phyloP scores from a whole-genome alignment of 2,329 filamentous ascomycete genomes.

The Trichoderma sp. region DNA sequence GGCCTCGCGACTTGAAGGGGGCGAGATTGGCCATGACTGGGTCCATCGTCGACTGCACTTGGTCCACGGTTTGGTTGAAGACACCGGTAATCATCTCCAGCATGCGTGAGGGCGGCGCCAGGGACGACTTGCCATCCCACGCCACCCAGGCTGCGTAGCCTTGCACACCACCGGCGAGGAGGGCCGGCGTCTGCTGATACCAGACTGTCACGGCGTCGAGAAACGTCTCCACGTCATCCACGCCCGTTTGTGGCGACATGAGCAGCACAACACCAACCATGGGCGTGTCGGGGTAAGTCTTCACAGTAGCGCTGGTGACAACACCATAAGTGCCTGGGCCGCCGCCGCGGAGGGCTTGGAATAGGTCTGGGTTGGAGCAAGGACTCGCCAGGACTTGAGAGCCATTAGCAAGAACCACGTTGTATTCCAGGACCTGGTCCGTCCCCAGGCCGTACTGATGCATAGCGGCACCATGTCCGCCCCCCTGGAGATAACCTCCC shows the following conservation, averaged over 20 bases:
- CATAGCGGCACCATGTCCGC: conserved; percentile 41
- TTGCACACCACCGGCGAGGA: neutral
- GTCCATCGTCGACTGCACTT: neutral
- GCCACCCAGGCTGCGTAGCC: neutral
- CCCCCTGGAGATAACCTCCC: conserved; percentile 41
- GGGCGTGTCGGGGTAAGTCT: conserved; percentile 26
- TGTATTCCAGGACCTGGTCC: conserved; percentile 44
- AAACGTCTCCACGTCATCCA: neutral
- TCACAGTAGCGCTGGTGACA: conserved; percentile 37
- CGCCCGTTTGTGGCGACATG: neutral
- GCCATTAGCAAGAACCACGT: conserved; percentile 41
- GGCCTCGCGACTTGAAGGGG: neutral
- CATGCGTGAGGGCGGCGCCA: neutral
- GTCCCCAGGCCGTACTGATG: conserved; percentile 42
- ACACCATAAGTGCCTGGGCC: conserved; percentile 34
- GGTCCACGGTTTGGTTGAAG: neutral
- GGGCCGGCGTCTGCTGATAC: neutral
- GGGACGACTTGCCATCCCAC: neutral
- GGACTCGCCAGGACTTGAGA: conserved; percentile 34
- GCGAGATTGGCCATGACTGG: neutral
- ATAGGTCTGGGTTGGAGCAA: conserved; percentile 36
- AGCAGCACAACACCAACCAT: neutral
- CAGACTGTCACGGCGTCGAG: neutral
- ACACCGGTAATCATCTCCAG: neutral
- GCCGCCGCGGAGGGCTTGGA: conserved; percentile 39